Evolutionary conservation across 108 stramenopile species (phyloP).

Genomic region (Cylindrotheca closterium): DNA sequence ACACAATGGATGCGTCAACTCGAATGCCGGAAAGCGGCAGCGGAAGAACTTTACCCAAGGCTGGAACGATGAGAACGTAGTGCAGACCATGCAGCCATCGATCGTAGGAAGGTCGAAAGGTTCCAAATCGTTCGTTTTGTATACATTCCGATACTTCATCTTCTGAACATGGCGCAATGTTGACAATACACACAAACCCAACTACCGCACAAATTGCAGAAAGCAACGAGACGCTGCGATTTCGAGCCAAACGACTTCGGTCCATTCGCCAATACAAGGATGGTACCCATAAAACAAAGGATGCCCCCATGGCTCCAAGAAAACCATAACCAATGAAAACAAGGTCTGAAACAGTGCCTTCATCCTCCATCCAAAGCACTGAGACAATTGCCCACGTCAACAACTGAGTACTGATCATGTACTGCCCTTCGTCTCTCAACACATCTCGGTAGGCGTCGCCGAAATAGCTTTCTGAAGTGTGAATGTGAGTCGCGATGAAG

Average conservation of each 20-base stretch:
- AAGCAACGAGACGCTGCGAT: neutral
- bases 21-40: neutral
- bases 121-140: neutral
- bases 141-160: neutral
- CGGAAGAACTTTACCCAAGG: neutral
- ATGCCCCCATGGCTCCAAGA: neutral
- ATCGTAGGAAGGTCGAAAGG: neutral
- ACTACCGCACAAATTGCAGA: neutral
- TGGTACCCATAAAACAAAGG: neutral
- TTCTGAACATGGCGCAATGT: neutral
- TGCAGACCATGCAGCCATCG: neutral
- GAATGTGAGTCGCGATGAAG: neutral
- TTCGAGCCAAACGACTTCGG: neutral
- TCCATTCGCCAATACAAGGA: neutral
- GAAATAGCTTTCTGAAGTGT: neutral
- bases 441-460: neutral
- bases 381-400: neutral
- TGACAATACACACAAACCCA: neutral
- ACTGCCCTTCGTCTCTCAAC: neutral
- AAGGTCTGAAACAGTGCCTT: neutral
- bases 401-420: neutral
- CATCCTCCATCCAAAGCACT: neutral
- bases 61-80: neutral
- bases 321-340: neutral
- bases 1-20: neutral